These are phyloP conservation scores for Diaporthe nobilis DNA, from an alignment of 2,329 filamentous ascomycete species.

Conservation along the genomic window DNA sequence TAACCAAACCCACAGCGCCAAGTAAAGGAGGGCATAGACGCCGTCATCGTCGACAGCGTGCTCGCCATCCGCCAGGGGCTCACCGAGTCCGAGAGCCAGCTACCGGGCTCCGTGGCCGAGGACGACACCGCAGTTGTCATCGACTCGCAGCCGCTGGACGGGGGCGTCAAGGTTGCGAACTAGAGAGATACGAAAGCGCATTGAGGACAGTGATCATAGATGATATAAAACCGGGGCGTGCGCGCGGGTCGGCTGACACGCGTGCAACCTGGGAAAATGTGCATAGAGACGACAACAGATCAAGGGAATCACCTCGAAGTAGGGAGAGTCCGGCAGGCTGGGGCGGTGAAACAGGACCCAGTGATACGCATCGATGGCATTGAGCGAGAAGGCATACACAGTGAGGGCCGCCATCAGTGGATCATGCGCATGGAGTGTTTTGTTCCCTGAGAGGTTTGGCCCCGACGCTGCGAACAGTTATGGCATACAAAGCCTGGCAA, in stretches of 20 bases:
- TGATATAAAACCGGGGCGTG: neutral
- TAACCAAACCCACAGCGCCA: conserved; percentile 72
- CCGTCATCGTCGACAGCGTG: conserved; percentile 96
- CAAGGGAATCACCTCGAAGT: neutral
- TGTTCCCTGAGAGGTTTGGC: neutral
- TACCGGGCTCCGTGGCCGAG: conserved; percentile 17
- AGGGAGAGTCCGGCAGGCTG: neutral
- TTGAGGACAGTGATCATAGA: conserved; percentile 4
- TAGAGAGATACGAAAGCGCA: neutral
- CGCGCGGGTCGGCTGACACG: neutral
- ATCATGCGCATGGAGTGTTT: neutral
- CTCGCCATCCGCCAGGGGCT: conserved; percentile 93
- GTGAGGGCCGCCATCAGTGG: neutral
- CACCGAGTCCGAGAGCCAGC: conserved; percentile 60
- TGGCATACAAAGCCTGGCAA: neutral
- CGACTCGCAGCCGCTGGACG: conserved; percentile 12
- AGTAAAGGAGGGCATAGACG: conserved; percentile 95
- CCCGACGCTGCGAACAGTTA: neutral
- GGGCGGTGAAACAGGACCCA: conserved; percentile 26
- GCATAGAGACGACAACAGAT: conserved; percentile 13
- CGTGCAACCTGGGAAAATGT: neutral
- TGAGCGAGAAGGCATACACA: neutral
- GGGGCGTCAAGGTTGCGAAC: conserved; percentile 35
- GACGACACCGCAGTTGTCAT: conserved; percentile 15
- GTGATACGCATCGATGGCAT: neutral